Evolutionary conservation across 139 green algal genomes (phyloP).

Genomic region (Spirogloea muscicola): DNA sequence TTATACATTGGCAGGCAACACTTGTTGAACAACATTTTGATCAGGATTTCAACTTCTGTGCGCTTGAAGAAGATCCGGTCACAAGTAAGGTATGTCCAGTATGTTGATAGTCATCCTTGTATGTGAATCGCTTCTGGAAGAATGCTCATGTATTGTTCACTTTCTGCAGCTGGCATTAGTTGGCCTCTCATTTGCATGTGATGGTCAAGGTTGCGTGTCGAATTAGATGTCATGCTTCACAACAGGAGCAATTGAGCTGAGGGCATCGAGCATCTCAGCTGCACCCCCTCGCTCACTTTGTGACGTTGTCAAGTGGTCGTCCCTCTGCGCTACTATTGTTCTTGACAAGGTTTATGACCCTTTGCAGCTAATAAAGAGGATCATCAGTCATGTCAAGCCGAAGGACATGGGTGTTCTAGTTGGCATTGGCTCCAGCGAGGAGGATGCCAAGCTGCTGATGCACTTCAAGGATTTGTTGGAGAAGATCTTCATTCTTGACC

Average conservation of each 20-base stretch:
- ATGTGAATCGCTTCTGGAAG: too few relatives aligned
- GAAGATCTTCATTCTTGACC: constrained; percentile 88
- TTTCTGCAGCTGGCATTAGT: too few relatives aligned
- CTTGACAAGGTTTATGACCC: background rate
- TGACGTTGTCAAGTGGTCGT: too few relatives aligned
- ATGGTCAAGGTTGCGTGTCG: too few relatives aligned
- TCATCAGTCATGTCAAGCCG: constrained; percentile 67
- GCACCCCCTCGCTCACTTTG: too few relatives aligned
- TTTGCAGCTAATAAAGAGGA: constrained; percentile 57
- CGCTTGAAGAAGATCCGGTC: constrained; percentile 46
- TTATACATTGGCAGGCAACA: constrained; percentile 22
- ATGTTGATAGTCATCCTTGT: too few relatives aligned
- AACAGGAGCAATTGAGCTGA: too few relatives aligned
- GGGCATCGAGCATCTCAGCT: too few relatives aligned
- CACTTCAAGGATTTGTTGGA: constrained; percentile 90
- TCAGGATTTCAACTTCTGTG: constrained; percentile 25
- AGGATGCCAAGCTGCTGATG: constrained; percentile 40
- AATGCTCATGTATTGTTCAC: too few relatives aligned
- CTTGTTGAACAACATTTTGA: constrained; percentile 57
- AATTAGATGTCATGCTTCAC: too few relatives aligned
- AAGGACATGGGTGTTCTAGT: constrained; percentile 59
- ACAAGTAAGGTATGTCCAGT: constrained; percentile 47
- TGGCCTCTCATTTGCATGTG: too few relatives aligned
- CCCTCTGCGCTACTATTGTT: too few relatives aligned
- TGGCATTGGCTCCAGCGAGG: constrained; percentile 12